Evolutionary conservation across 257 asterid genomes (phyloP), one percentile per base, ranked within the genome.

Genomic region (Cruciata laevipes): DNA sequence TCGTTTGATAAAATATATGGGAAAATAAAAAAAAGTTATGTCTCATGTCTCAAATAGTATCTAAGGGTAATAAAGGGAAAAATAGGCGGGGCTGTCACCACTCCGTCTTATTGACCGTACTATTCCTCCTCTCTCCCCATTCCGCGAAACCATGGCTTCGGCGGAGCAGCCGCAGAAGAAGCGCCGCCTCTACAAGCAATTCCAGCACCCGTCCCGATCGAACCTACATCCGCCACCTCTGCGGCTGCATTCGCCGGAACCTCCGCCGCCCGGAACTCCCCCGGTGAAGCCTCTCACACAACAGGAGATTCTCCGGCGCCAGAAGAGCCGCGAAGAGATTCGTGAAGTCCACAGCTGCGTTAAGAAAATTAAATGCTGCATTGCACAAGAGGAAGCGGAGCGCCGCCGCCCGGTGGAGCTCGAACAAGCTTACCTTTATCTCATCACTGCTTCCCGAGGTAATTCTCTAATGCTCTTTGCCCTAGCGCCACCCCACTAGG

Each of bases 361-460:
- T 71, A 91, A 86, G 85, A 76, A 82, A 61, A 86, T 89, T 20
- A 91, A 79, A 53, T 69, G 71, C 63, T 86, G 83, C 76, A 73
- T 79, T 67, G 75, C 77, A 7, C 82, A 75, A 73, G 78, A 81
- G 67, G 44, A 58, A 13, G 47, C 35, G 38, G 90, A 83, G 52
- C 76, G 76, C 53, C 78, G 81, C 55, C 72, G 67, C 74, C 40
- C 33, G 69, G 79, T 79, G 65, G 89, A 87, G 61, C 73, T 89
- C 56, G 93, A 87, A 73, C 87, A 87, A 74, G 90, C 95, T 14
- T 91, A 86, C 74, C 88, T 57, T 69, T 85, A 89, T 76, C 89
- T 91, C 69, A 82, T 91, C 73, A 71, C 84, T 71, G 92, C 96
- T 53, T 74, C 96, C n/a, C 78, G 89, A 82, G 98, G 98, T 91